Conservation (phyloP, 2,329 filamentous ascomycete species). For the Ophiosphaerella narmari region DNA sequence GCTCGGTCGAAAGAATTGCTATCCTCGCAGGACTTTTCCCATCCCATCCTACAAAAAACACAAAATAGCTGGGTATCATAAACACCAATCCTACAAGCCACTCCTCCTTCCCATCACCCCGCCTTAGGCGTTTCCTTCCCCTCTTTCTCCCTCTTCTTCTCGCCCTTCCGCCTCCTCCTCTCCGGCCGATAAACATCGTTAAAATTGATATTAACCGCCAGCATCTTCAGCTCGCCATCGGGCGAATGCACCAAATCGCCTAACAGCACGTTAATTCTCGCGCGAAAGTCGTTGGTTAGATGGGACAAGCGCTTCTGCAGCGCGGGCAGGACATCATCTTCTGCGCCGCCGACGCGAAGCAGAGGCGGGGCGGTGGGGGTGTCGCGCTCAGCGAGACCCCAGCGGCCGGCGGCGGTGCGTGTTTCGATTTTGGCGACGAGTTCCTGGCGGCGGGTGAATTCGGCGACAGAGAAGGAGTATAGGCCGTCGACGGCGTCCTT, state of each 20-base stretch:
- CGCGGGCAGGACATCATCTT: conserved; percentile 72
- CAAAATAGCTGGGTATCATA: too few relatives aligned
- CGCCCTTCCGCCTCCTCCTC: conserved; percentile 60
- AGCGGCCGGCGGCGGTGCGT: conserved; percentile 66
- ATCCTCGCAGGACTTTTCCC: too few relatives aligned
- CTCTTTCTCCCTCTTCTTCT: conserved; percentile 35
- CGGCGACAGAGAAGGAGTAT: conserved; percentile 92
- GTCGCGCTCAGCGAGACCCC: conserved; percentile 64
- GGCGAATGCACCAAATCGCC: conserved; percentile 92
- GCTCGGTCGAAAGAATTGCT: too few relatives aligned
- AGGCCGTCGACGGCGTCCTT: conserved; percentile 91
- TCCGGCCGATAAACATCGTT: conserved; percentile 92
- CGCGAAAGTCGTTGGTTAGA: conserved; percentile 76
- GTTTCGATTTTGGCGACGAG: conserved; percentile 73
- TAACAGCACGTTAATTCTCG: conserved; percentile 77
- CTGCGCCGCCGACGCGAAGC: conserved; percentile 34
- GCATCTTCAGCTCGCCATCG: conserved; percentile 92
- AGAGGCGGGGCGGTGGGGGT: conserved; percentile 46
- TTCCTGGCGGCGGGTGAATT: conserved; percentile 92
- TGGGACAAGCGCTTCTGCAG: conserved; percentile 74
- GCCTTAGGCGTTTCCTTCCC: conserved; percentile 29
- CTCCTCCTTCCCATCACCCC: background rate
- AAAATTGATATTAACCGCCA: conserved; percentile 98
- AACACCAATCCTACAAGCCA: too few relatives aligned
- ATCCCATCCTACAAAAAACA: too few relatives aligned